A percentile compares a stretch with the other conserved stretches of the same genome.
These are phyloP conservation scores for Trichophyton verrucosum DNA, from an alignment of 2,329 filamentous ascomycete genomes.

Conservation along the genomic window DNA sequence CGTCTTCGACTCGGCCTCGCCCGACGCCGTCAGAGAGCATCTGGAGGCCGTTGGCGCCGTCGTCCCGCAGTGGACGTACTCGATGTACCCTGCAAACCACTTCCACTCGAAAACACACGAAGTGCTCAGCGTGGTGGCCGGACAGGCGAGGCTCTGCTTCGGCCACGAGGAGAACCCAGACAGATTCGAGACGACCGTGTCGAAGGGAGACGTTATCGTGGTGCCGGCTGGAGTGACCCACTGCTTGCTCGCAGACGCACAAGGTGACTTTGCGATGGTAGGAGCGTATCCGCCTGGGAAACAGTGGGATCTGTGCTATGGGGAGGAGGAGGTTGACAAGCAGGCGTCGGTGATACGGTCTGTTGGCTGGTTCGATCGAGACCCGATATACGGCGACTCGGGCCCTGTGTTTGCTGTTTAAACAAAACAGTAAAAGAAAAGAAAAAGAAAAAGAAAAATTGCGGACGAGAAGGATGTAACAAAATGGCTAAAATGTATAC, in stretches of 20 bases:
- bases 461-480: background rate
- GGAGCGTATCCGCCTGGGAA: slow-evolving; percentile 49
- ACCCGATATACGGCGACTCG: slow-evolving; percentile 47
- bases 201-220: slow-evolving; percentile 51
- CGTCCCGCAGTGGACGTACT: slow-evolving; percentile 53
- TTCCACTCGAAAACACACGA: slow-evolving; percentile 59
- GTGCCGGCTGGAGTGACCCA: slow-evolving; percentile 56
- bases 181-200: slow-evolving; percentile 44
- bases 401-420: slow-evolving; percentile 29
- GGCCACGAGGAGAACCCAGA: slow-evolving; percentile 51
- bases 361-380: slow-evolving; percentile 46
- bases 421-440: background rate
- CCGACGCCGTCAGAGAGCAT: slow-evolving; percentile 45
- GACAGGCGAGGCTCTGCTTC: slow-evolving; percentile 51
- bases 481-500: background rate
- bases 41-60: slow-evolving; percentile 44
- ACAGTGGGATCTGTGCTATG: slow-evolving; percentile 62
- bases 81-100: slow-evolving; percentile 54
- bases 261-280: slow-evolving; percentile 51
- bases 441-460: background rate
- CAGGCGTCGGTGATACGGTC: slow-evolving; percentile 38
- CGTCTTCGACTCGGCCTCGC: slow-evolving; percentile 38
- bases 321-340: slow-evolving; percentile 39
- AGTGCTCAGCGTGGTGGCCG: slow-evolving; percentile 48
- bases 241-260: slow-evolving; percentile 46